phyloP scores from a whole-genome alignment of 1,139 yeast species.

The Debaryomyces sp. region DNA sequence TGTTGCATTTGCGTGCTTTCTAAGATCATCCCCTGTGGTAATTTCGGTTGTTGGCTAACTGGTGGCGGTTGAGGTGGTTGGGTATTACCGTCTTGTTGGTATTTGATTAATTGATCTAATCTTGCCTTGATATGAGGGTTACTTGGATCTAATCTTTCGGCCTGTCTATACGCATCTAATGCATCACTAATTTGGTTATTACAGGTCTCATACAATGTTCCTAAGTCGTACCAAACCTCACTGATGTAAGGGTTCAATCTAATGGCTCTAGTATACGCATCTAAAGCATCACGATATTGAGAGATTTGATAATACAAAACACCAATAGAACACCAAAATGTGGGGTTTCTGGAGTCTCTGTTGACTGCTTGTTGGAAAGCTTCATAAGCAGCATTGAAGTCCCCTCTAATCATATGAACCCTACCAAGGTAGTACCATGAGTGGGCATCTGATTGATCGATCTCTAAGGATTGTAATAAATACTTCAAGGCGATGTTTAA shows the following conservation, averaged over 20 bases:
- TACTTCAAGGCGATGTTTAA: constrained; percentile 82
- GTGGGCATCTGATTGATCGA: constrained; percentile 90
- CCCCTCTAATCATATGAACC: constrained; percentile 94
- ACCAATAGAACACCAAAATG: constrained; percentile 99
- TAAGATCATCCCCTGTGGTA: constrained; percentile 63
- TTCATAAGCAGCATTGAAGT: constrained; percentile 94
- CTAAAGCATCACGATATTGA: constrained; percentile 95
- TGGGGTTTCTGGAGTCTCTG: constrained; percentile 93
- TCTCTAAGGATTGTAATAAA: constrained; percentile 82
- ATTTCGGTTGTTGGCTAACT: constrained; percentile 59
- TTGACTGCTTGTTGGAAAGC: constrained; percentile 99
- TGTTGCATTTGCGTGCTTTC: constrained; percentile 45
- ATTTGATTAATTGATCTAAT: constrained; percentile 78
- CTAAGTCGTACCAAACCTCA: constrained; percentile 98
- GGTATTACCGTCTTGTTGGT: constrained; percentile 74
- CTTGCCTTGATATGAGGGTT: constrained; percentile 94
- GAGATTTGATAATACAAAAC: constrained; percentile 93
- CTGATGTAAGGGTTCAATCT: constrained; percentile 92
- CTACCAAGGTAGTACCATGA: constrained; percentile 97
- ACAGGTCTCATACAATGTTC: constrained; percentile 95
- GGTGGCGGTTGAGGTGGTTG: constrained; percentile 71
- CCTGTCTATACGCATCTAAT: constrained; percentile 93
- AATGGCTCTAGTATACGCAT: constrained; percentile 96
- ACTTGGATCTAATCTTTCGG: constrained; percentile 91
- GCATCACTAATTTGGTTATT: constrained; percentile 95